Conservation (phyloP, 495 filamentous ascomycete species). For the Penicillium pancosmium region DNA sequence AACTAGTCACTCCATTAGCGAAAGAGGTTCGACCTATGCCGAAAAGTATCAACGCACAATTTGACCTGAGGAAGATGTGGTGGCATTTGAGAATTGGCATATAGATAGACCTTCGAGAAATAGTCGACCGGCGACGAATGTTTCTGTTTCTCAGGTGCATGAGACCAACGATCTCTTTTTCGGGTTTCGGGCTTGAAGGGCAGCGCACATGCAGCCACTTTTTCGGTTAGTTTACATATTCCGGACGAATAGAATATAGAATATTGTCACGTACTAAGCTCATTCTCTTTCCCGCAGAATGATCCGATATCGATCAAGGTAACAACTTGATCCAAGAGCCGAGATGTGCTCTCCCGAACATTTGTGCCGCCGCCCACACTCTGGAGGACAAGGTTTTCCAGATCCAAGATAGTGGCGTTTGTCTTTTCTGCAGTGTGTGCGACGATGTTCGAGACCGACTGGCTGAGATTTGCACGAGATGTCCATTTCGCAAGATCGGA, state of each 20-base stretch:
- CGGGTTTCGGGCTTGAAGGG: constrained; percentile 14
- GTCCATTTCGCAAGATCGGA: constrained; percentile 20
- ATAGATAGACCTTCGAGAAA: constrained; percentile 77
- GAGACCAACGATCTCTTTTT: constrained; percentile 16
- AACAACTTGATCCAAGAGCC: constrained; percentile 62
- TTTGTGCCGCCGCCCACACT: constrained; percentile 22
- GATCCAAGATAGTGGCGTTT: constrained; percentile 24
- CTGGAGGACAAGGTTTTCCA: constrained; percentile 18
- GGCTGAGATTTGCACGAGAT: constrained; percentile 17
- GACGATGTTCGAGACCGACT: constrained; percentile 19
- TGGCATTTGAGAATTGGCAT: constrained; percentile 77
- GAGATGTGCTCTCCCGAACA: constrained; percentile 43
- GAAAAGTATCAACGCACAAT: constrained; percentile 49
- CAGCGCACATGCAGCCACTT: constrained; percentile 30
- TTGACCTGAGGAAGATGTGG: constrained; percentile 63
- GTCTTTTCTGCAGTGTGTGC: constrained; percentile 21
- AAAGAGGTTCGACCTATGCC: neutral
- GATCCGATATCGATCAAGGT: constrained; percentile 70
- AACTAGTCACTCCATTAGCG: constrained; percentile 43
- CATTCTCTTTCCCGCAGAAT: constrained; percentile 63
- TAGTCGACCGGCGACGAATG: constrained; percentile 43
- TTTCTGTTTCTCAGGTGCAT: constrained; percentile 13
- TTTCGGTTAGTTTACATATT: neutral
- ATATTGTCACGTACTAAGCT: constrained; percentile 45
- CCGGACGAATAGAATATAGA: constrained; percentile 16